A percentile compares a stretch with the other conserved stretches of the same genome.
phyloP scores from a whole-genome alignment of 108 stramenopile genomes.

The Skeletonema potamos region DNA sequence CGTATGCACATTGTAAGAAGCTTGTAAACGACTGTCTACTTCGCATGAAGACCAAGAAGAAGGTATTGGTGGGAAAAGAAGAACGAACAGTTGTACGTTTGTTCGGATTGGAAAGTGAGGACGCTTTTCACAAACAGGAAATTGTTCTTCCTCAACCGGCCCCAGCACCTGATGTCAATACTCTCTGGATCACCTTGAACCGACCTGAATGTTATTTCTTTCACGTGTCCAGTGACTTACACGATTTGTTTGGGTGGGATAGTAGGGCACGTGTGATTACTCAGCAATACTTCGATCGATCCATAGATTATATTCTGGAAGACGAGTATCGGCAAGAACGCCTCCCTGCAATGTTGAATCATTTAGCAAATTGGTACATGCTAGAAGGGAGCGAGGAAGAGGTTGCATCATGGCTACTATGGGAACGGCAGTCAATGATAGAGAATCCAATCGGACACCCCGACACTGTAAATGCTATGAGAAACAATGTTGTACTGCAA shows the following conservation, averaged over 20 bases:
- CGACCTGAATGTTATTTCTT: conserved; percentile 17
- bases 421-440: conserved; percentile 1
- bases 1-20: conserved; percentile 13
- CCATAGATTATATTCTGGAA: neutral
- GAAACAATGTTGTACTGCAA: conserved; percentile 13
- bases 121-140: neutral
- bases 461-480: conserved; percentile 3
- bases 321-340: conserved; percentile 16
- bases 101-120: conserved; percentile 10
- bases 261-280: neutral
- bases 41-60: conserved; percentile 12
- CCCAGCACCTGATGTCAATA: conserved; percentile 10
- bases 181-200: conserved; percentile 10
- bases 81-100: conserved; percentile 16
- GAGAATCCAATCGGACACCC: neutral
- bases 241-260: conserved; percentile 1
- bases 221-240: conserved; percentile 4
- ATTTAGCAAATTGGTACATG: conserved; percentile 8
- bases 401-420: conserved; percentile 15
- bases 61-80: conserved; percentile 14
- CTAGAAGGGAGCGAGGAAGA: conserved; percentile 3
- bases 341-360: conserved; percentile 9
- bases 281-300: neutral
- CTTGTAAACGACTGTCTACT: conserved; percentile 14
- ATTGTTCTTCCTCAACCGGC: conserved; percentile 10